Evolutionary conservation across 208 protist genomes (phyloP), one percentile per base, ranked within the genome.

Genomic region (Trypanosoma melophagium): DNA sequence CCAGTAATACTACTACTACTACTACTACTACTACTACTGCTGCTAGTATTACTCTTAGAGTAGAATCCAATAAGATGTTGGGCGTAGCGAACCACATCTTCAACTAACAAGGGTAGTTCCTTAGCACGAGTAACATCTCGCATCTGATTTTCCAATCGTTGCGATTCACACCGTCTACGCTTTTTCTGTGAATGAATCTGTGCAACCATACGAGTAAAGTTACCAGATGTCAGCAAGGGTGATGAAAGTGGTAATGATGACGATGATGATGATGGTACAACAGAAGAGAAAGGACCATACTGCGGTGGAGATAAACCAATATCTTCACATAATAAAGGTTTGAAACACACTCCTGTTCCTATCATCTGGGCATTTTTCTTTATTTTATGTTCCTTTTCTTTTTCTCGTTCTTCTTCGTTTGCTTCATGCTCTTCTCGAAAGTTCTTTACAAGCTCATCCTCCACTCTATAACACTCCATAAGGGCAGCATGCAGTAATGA

Each of bases 61-160:
- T 35, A 35, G 28, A 35, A 71, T 24, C 45, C 58, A 16, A 71
- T 22, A 21, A 68, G 67, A 50, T 66, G 66, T 40, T 67, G 19
- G 7, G 74, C 77, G 58, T 87, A 87, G 0, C 60, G 67, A 0
- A 81, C 42, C 9, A 78, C 74, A 70, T 87, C 81, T 25, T 70
- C 65, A 10, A 84, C 58, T 14, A 87, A 64, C 21, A 66, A 24
- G 0, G 66, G 66, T 38, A 76, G 14, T 52, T 62, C 58, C 50
- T 64, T 69, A 25, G 51, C 58, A 25, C 71, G 58, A 17, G 63
- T 17, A 28, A 67, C 41, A 38, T 71, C 45, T 35, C 55, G 40
- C 31, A 25, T 35, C 13, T 42, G 38, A 21, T 49, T 60, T 22
- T 70, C 71, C n/a, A 54, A 9, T 38, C 22, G 7, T 35, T 62